Conservation (phyloP, 2,329 filamentous ascomycete genomes). For the Hypoxylon sp. region DNA sequence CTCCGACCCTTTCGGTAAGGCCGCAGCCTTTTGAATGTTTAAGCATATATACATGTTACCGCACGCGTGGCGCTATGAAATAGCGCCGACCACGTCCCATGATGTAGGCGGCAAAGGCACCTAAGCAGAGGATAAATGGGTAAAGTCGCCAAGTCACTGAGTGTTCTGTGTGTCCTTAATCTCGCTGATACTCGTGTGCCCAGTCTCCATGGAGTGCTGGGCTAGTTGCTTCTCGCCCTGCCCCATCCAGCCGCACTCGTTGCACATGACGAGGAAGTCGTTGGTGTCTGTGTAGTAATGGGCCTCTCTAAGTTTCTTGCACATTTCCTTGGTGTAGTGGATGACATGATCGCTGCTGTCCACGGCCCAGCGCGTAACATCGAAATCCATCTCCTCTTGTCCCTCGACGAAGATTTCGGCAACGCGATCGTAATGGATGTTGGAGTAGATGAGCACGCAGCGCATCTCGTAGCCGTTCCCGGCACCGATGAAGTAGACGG, state of each 20-base stretch:
- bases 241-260: conserved; percentile 75
- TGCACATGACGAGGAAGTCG: conserved; percentile 82
- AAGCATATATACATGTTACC: neutral
- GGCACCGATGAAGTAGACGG: conserved; percentile 77
- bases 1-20: neutral
- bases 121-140: neutral
- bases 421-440: conserved; percentile 93
- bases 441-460: conserved; percentile 88
- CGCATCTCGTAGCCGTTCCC: conserved; percentile 67
- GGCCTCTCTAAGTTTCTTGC: conserved; percentile 72
- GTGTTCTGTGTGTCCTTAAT: conserved; percentile 52
- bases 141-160: neutral
- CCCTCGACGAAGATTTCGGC: conserved; percentile 75
- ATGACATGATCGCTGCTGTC: conserved; percentile 74
- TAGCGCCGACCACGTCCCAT: neutral
- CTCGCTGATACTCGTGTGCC: conserved; percentile 70
- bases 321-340: conserved; percentile 73
- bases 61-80: neutral
- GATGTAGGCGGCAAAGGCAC: neutral
- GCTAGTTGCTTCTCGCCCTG: conserved; percentile 73
- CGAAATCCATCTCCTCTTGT: conserved; percentile 75
- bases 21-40: neutral
- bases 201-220: conserved; percentile 71
- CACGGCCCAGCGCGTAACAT: conserved; percentile 71
- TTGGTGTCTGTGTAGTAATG: conserved; percentile 91